A percentile compares a stretch with the other conserved stretches of the same genome.
Conservation (phyloP, 108 stramenopile genomes). For the Cyclostephanos tholiformis region DNA sequence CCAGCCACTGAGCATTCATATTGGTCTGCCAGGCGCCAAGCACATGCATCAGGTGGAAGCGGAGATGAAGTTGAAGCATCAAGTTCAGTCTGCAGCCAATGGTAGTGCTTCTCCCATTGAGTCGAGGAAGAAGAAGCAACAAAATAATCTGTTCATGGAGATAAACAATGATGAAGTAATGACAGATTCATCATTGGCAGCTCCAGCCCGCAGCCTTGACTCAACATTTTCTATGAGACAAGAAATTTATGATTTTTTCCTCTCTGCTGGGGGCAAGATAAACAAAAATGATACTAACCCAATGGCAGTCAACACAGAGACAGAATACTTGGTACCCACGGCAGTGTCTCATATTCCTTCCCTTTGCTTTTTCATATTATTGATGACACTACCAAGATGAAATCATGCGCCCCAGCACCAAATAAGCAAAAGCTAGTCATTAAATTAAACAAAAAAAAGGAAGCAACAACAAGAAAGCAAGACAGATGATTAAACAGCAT, state of each 20-base stretch:
- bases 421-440: slow-evolving; percentile 51
- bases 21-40: slow-evolving; percentile 29
- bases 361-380: not conserved
- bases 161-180: not conserved
- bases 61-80: slow-evolving; percentile 22
- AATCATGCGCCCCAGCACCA: not conserved
- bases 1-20: slow-evolving; percentile 34
- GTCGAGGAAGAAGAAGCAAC: slow-evolving; percentile 1
- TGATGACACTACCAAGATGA: not conserved
- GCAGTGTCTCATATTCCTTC: not conserved
- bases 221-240: not conserved
- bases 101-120: not conserved
- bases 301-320: not conserved
- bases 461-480: slow-evolving; percentile 4
- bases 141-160: not conserved
- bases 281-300: not conserved
- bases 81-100: not conserved
- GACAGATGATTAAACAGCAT: not conserved
- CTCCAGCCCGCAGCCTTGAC: not conserved
- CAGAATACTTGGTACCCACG: not conserved
- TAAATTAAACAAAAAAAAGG: slow-evolving; percentile 42
- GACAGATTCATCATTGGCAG: not conserved
- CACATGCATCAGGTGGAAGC: slow-evolving; percentile 16
- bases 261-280: slow-evolving; percentile 20
- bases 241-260: slow-evolving; percentile 5